Conservation (phyloP, 2,329 filamentous ascomycete genomes). For the Paracoccidioides brasiliensis region DNA sequence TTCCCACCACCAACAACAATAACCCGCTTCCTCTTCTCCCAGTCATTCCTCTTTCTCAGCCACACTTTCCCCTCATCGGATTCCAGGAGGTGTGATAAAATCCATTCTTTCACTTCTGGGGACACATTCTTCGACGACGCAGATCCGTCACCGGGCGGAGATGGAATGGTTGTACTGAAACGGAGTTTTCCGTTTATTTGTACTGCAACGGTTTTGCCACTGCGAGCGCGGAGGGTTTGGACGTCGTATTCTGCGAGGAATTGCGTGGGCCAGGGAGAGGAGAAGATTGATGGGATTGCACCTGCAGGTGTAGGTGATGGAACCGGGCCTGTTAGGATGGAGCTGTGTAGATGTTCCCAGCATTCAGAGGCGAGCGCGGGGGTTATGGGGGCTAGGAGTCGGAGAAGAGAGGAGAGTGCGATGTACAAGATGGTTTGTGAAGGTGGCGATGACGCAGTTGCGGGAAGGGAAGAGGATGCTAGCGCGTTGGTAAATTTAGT, state of each 20-base stretch:
- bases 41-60: conserved; percentile 39
- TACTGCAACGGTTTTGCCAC: conserved; percentile 44
- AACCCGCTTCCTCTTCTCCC: conserved; percentile 45
- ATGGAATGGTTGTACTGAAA: conserved; percentile 52
- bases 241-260: conserved; percentile 26
- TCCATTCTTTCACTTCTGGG: conserved; percentile 42
- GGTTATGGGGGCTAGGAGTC: conserved; percentile 64
- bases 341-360: conserved; percentile 48
- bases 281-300: conserved; percentile 29
- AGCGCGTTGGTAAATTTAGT: conserved; percentile 67
- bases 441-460: not conserved
- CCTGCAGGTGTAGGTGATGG: conserved; percentile 2
- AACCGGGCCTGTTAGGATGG: conserved; percentile 8
- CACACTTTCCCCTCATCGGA: conserved; percentile 48
- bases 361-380: conserved; percentile 73
- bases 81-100: conserved; percentile 47
- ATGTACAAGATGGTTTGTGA: conserved; percentile 27
- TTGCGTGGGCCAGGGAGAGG: conserved; percentile 43
- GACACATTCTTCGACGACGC: conserved; percentile 20
- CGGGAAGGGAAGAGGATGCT: conserved; percentile 30
- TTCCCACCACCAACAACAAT: conserved; percentile 55
- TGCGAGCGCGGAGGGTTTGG: conserved; percentile 38
- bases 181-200: conserved; percentile 70
- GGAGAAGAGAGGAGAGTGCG: conserved; percentile 47
- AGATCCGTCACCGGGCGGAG: conserved; percentile 31